Percentiles rank a stretch among this genome's conserved stretches.
Evolutionary conservation across 164 flowering plant genomes (phyloP).

Genomic region (Houttuynia cordata): DNA sequence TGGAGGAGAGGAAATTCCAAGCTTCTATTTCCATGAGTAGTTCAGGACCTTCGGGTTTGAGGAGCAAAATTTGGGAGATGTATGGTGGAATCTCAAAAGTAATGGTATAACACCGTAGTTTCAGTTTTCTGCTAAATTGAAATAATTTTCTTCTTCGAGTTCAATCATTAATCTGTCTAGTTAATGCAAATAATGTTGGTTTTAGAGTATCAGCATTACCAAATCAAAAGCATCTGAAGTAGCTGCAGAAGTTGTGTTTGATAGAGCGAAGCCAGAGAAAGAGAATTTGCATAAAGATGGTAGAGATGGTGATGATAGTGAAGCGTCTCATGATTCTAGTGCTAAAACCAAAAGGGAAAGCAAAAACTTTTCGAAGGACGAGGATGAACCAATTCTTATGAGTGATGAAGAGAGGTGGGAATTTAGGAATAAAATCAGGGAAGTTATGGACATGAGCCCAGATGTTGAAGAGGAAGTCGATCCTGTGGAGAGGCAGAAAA

Average conservation of each 20-base stretch:
- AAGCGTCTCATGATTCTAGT: background rate
- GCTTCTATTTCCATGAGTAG: conserved; percentile 6
- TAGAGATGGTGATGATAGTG: background rate
- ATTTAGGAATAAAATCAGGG: conserved; percentile 66
- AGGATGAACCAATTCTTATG: conserved; percentile 29
- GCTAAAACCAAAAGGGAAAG: conserved; percentile 7
- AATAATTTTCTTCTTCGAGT: background rate
- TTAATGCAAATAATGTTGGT: conserved; percentile 2
- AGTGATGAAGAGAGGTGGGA: conserved; percentile 63
- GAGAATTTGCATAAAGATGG: too few species aligned
- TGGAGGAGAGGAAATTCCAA: conserved; percentile 4
- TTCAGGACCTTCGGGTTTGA: too few species aligned
- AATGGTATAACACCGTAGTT: background rate
- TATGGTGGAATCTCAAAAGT: background rate
- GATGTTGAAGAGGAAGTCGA: conserved; percentile 54
- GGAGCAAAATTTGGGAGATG: background rate
- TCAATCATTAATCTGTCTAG: background rate
- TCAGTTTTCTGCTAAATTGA: background rate
- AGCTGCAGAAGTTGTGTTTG: conserved; percentile 13
- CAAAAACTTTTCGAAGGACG: conserved; percentile 9
- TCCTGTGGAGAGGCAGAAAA: conserved; percentile 41
- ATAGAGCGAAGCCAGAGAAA: too few species aligned
- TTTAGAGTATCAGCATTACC: conserved; percentile 9
- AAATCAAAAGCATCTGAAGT: conserved; percentile 21
- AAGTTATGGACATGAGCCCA: conserved; percentile 47